These are phyloP conservation scores for Leishmania major DNA, from an alignment of 208 protist genomes.

Conservation along the genomic window DNA sequence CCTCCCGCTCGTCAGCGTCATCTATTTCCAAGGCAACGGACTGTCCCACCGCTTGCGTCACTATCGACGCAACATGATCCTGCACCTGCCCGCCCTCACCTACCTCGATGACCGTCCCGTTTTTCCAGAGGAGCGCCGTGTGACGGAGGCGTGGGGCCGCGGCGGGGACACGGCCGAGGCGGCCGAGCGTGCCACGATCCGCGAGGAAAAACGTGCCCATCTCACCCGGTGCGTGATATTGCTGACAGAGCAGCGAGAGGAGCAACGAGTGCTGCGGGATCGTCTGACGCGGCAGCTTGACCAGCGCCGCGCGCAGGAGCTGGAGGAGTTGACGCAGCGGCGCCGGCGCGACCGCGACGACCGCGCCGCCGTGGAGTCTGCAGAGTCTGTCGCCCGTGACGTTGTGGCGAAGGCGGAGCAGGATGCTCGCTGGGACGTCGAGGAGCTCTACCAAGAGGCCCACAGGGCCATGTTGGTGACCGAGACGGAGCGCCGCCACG, in stretches of 20 bases:
- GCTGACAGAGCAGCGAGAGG: constrained; percentile 75
- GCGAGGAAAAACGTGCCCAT: constrained; percentile 82
- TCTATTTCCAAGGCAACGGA: constrained; percentile 91
- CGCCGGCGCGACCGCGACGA: constrained; percentile 47
- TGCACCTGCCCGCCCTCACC: constrained; percentile 70
- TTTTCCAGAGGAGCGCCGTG: constrained; percentile 84
- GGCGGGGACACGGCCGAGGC: constrained; percentile 74
- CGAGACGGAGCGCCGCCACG: constrained; percentile 43
- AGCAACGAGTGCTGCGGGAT: constrained; percentile 70
- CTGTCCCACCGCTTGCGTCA: constrained; percentile 62
- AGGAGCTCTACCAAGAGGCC: constrained; percentile 33
- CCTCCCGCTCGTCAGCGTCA: constrained; percentile 84
- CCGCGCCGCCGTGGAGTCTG: constrained; percentile 30
- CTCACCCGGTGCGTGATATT: constrained; percentile 76
- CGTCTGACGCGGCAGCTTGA: constrained; percentile 75
- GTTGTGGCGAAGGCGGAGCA: constrained; percentile 45
- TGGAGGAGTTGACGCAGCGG: constrained; percentile 47
- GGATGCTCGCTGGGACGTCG: constrained; percentile 34
- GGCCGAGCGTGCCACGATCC: constrained; percentile 71
- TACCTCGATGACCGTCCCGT: constrained; percentile 92
- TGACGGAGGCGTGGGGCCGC: constrained; percentile 79
- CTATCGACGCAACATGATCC: constrained; percentile 92
- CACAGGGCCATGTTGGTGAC: constrained; percentile 13
- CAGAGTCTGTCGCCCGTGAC: constrained; percentile 36
- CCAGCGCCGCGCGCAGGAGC: constrained; percentile 51